These are phyloP conservation scores for Magnaporthales sp. DNA, from an alignment of 2,329 filamentous ascomycete genomes.

Conservation along the genomic window DNA sequence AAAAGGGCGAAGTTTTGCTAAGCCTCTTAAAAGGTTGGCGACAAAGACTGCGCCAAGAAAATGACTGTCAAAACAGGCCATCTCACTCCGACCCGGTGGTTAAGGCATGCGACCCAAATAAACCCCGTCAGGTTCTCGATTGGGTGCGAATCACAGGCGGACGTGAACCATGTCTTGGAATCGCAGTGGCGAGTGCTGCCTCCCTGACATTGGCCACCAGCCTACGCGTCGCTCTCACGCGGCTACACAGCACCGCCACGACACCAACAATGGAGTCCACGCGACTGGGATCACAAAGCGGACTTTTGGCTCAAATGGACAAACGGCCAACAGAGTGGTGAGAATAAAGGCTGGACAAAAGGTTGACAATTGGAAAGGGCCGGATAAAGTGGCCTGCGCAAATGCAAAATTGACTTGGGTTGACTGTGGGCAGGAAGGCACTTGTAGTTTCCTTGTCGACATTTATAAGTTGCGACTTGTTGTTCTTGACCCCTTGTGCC, in stretches of 20 bases:
- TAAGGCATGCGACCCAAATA: background rate
- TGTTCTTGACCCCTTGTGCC: background rate
- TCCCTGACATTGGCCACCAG: background rate
- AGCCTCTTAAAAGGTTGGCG: background rate
- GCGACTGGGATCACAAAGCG: background rate
- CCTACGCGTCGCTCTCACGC: background rate
- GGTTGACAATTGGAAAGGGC: background rate
- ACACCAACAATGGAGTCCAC: background rate
- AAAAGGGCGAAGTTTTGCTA: background rate
- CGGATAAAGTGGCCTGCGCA: background rate
- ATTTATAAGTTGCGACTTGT: background rate
- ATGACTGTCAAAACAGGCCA: background rate
- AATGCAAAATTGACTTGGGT: background rate
- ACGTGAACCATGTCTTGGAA: background rate
- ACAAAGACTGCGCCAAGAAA: background rate
- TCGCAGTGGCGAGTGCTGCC: background rate
- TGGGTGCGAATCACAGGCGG: background rate
- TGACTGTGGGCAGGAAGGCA: background rate
- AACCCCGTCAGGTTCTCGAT: background rate
- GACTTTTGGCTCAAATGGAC: background rate
- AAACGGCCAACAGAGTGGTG: background rate
- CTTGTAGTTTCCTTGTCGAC: background rate
- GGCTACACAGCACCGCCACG: background rate
- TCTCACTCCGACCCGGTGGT: background rate
- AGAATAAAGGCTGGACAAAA: background rate